Percentiles rank a stretch among this genome's conserved stretches.
Evolutionary conservation across 257 asterid species (phyloP).

Genomic region (Solanum lycopersicoides): DNA sequence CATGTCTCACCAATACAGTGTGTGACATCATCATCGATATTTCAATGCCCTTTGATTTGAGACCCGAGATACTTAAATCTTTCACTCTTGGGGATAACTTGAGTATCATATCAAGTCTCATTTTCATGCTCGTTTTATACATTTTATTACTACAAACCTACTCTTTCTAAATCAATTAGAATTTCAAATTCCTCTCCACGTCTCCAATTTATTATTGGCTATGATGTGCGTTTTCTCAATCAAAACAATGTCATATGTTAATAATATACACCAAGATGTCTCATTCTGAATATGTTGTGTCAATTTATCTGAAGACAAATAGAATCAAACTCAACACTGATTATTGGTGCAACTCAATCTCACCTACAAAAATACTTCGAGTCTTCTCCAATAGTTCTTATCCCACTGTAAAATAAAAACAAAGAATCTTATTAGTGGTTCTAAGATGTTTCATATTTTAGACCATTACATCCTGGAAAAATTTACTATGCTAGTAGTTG

Average conservation of each 20-base stretch:
- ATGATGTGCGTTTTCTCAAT: accelerated
- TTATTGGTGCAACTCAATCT: neutral
- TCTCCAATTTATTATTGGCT: too few species aligned
- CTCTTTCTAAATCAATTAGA: neutral
- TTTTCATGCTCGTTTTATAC: neutral
- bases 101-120: neutral
- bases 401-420: neutral
- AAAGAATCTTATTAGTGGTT: too few species aligned
- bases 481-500: too few species aligned
- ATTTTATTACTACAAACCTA: neutral
- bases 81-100: neutral
- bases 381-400: neutral
- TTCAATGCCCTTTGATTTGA: too few species aligned
- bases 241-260: too few species aligned
- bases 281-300: neutral
- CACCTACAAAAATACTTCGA: neutral
- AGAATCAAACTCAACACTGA: accelerated
- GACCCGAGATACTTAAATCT: neutral
- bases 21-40: neutral
- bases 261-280: too few species aligned
- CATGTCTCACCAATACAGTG: neutral
- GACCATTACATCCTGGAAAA: too few species aligned
- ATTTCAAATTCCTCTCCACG: neutral
- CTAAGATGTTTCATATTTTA: too few species aligned
- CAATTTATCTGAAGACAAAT: too few species aligned